phyloP scores from a whole-genome alignment of 495 filamentous ascomycete genomes.

The Neurospora africana region DNA sequence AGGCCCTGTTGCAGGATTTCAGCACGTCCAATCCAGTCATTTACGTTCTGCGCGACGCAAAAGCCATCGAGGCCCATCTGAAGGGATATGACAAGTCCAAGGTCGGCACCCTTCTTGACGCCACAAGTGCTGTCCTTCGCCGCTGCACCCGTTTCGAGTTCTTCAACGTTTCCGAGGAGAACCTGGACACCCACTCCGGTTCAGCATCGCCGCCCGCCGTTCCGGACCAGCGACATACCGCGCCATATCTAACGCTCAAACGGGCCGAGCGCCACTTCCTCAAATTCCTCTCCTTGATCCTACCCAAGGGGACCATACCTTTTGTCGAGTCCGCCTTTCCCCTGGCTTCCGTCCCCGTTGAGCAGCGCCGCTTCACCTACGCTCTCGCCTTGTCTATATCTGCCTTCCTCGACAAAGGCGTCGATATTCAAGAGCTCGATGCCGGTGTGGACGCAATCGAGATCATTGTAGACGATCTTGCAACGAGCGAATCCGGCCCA shows the following conservation, averaged over 20 bases:
- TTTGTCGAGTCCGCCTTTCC: constrained; percentile 57
- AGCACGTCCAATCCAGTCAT: constrained; percentile 55
- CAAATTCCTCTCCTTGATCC: constrained; percentile 52
- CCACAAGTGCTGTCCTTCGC: constrained; percentile 39
- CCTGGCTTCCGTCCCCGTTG: constrained; percentile 48
- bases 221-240: constrained; percentile 36
- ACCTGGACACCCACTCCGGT: background rate
- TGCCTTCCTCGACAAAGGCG: constrained; percentile 33
- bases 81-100: constrained; percentile 41
- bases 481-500: constrained; percentile 24
- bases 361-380: constrained; percentile 53
- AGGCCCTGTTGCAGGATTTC: constrained; percentile 43
- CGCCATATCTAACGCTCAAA: constrained; percentile 59
- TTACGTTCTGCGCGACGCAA: constrained; percentile 52
- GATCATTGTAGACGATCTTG: constrained; percentile 46
- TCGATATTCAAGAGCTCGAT: constrained; percentile 50
- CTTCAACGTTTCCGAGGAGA: constrained; percentile 51
- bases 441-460: constrained; percentile 60
- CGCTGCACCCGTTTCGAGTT: constrained; percentile 63
- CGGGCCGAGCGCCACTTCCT: constrained; percentile 63
- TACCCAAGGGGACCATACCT: constrained; percentile 40
- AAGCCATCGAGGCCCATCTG: constrained; percentile 49
- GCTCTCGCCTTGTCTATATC: constrained; percentile 51
- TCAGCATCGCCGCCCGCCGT: constrained; percentile 11
- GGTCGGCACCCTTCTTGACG: constrained; percentile 37